Base-by-base conservation (phyloP, 345 rosid species). In the Mangifera indica region DNA sequence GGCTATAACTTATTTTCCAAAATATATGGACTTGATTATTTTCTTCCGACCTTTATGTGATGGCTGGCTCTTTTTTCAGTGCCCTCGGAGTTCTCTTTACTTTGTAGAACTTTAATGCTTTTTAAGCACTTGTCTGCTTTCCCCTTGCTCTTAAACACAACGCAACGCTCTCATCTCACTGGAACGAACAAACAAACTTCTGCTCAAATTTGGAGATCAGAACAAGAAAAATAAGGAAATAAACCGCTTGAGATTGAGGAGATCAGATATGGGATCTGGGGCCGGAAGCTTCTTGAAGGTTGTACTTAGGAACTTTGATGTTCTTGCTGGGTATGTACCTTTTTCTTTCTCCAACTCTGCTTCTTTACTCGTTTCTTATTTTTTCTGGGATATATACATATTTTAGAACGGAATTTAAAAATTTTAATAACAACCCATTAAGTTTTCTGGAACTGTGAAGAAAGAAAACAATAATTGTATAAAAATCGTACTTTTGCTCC, bases 321-420 rank as follows among this genome's bases (percentile, higher is more conserved):
- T 92, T 84, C 91, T 92, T 85, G 93, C 97, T 84, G 93, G 97
- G 97, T 92, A 78, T 44, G 71, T 53, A 32, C 20, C 53, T 52
- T 42, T 59, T 69, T 42, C 52, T 1, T 37, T 17, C 21, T n/a
- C 32, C 34, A 46, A 37, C 20, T 61, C 66, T 56, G 15, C 44
- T 20, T 6, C n/a, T 44, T 25, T 1, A 55, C 63, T 70, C 14
- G 53, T 22, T 70, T 53, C 57, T 40, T 44, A 57, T 0, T 0
- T 26, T 44, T 20, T 69, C 12, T 20, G 32, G 52, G 4, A 32
- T 46, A 66, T 13, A 45, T 12, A 40, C 46, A n/a, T 52, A 3
- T 26, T 10, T 34, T 34, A 34, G 5, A 34, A 34, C 40, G 7
- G 40, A 34, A 2, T 29, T 29, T n/a, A n/a, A 29, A 29, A 29